phyloP scores from a whole-genome alignment of 306 rosid genomes.

The Prinsepia uniflora region DNA sequence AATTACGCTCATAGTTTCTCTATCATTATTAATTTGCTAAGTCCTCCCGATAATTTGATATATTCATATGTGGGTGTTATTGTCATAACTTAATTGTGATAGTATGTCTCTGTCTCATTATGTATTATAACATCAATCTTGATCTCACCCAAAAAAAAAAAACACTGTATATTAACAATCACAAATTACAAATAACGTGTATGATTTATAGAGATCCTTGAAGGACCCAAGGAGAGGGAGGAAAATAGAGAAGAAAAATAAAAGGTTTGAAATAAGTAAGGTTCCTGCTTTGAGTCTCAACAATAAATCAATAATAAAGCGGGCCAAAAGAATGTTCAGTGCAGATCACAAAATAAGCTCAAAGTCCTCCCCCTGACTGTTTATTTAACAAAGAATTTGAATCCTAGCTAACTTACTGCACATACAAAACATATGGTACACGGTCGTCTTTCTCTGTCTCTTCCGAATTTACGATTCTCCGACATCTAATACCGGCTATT shows the following conservation, averaged over 20 bases:
- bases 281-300: conserved; percentile 39
- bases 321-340: conserved; percentile 44
- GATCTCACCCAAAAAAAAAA: conserved; percentile 27
- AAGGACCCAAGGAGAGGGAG: conserved; percentile 7
- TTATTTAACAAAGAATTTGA: conserved; percentile 83
- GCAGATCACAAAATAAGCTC: conserved; percentile 52
- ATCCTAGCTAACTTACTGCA: conserved; percentile 65
- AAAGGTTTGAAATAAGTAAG: background rate
- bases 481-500: conserved; percentile 26
- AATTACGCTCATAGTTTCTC: too few relatives aligned
- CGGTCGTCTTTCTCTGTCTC: conserved; percentile 22
- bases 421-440: conserved; percentile 81
- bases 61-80: too few relatives aligned
- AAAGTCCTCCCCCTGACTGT: conserved; percentile 53
- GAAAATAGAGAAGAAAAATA: conserved; percentile 14
- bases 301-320: conserved; percentile 39
- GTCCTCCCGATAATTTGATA: too few relatives aligned
- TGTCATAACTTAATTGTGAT: background rate
- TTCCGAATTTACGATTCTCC: conserved; percentile 30
- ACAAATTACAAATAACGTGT: conserved; percentile 53
- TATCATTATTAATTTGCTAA: too few relatives aligned
- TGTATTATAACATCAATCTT: conserved; percentile 17
- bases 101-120: too few relatives aligned
- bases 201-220: conserved; percentile 25
- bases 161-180: conserved; percentile 43